These are phyloP conservation scores for Botrytis squamosa DNA, from an alignment of 2,329 filamentous ascomycete species.

Conservation along the genomic window DNA sequence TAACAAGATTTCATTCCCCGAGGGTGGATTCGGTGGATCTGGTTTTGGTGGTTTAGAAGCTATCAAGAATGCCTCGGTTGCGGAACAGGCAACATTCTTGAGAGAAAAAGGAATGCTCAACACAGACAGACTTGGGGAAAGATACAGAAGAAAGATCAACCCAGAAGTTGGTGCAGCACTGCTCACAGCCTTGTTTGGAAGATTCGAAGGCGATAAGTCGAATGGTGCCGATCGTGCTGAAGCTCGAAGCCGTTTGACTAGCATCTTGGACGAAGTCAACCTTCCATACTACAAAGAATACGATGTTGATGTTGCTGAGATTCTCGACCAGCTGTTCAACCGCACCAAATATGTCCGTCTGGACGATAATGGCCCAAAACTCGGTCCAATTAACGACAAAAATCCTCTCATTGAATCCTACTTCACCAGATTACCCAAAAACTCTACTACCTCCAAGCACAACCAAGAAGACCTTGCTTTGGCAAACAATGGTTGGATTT, in stretches of 20 bases:
- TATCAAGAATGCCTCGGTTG: constrained; percentile 54
- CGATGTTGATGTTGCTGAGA: constrained; percentile 76
- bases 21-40: constrained; percentile 49
- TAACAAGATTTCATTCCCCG: constrained; percentile 55
- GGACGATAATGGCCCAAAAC: constrained; percentile 86
- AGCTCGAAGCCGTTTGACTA: constrained; percentile 54
- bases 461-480: constrained; percentile 74
- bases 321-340: constrained; percentile 89
- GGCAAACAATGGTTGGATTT: constrained; percentile 98
- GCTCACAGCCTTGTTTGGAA: constrained; percentile 66
- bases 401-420: constrained; percentile 90
- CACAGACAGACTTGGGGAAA: constrained; percentile 72
- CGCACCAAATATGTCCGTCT: constrained; percentile 91
- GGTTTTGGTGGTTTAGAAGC: constrained; percentile 51
- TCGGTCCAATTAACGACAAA: constrained; percentile 72
- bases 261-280: constrained; percentile 80
- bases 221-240: constrained; percentile 51
- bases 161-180: constrained; percentile 68
- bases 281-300: constrained; percentile 90
- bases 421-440: constrained; percentile 84
- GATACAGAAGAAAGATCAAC: constrained; percentile 71
- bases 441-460: constrained; percentile 74
- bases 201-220: constrained; percentile 54
- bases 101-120: constrained; percentile 67
- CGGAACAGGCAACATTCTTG: constrained; percentile 56